phyloP scores from a whole-genome alignment of 2,329 filamentous ascomycete genomes.

The Colletotrichum sp. region DNA sequence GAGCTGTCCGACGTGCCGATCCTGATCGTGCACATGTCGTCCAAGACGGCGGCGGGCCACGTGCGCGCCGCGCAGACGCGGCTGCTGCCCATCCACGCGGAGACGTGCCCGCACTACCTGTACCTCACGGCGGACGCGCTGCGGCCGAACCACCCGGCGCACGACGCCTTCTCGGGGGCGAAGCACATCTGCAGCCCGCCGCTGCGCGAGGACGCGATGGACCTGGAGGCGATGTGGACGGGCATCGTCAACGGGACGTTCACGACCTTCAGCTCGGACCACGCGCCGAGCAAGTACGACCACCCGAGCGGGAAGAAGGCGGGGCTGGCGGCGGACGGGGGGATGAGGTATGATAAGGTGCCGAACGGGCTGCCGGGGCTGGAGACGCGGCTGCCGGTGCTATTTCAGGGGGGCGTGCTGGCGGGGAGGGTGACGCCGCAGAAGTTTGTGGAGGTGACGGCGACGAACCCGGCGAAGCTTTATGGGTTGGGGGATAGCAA shows the following conservation, averaged over 20 bases:
- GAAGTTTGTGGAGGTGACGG: conserved; percentile 59
- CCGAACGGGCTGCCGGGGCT: conserved; percentile 64
- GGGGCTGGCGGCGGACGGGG: conserved; percentile 29
- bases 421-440: conserved; percentile 43
- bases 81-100: conserved; percentile 55
- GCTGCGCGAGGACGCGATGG: conserved; percentile 45
- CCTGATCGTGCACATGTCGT: conserved; percentile 58
- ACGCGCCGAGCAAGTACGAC: conserved; percentile 55
- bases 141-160: conserved; percentile 29
- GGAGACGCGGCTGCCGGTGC: conserved; percentile 58
- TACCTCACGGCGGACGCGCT: conserved; percentile 56
- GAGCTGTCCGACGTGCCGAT: conserved; percentile 56
- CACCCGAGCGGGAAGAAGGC: conserved; percentile 53
- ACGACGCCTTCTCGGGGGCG: conserved; percentile 57
- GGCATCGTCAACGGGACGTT: conserved; percentile 57
- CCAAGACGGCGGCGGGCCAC: conserved; percentile 46
- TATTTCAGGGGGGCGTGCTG: conserved; percentile 32
- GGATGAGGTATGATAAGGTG: conserved; percentile 55
- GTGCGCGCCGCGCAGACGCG: conserved; percentile 46
- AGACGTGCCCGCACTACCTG: conserved; percentile 63
- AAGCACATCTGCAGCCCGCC: conserved; percentile 61
- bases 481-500: conserved; percentile 60
- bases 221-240: conserved; percentile 56
- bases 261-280: conserved; percentile 51
- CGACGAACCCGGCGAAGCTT: conserved; percentile 60